phyloP scores from a whole-genome alignment of 768 basidiomycete genomes.

The Lentinus tigrinus region DNA sequence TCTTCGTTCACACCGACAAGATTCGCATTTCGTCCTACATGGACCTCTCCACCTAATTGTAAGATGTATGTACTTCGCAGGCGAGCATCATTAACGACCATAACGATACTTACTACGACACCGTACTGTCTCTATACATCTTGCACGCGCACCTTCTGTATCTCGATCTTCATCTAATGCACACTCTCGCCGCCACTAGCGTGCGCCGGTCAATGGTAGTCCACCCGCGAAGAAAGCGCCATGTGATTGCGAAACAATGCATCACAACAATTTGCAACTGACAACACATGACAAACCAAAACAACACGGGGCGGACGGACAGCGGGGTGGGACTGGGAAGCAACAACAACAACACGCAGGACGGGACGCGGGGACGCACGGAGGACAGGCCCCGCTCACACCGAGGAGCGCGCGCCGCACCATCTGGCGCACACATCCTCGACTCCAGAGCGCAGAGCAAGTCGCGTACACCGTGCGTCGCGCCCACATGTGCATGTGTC shows the following conservation, averaged over 20 bases:
- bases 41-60: background rate
- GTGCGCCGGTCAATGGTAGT: background rate
- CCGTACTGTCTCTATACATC: background rate
- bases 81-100: background rate
- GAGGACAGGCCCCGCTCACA: slow-evolving; percentile 12
- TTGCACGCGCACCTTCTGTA: background rate
- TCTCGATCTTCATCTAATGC: background rate
- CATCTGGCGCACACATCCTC: slow-evolving; percentile 9
- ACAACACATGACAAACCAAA: slow-evolving; percentile 25
- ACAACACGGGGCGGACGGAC: slow-evolving; percentile 16
- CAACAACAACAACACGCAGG: background rate
- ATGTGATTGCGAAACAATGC: slow-evolving; percentile 20
- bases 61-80: background rate
- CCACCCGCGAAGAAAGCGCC: background rate
- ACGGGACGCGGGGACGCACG: background rate
- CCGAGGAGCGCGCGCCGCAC: slow-evolving; percentile 12
- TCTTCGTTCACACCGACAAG: background rate
- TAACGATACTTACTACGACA: background rate
- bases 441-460: slow-evolving; percentile 14
- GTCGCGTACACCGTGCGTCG: background rate
- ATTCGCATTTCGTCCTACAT: background rate
- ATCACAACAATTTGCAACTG: slow-evolving; percentile 26
- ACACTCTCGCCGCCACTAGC: background rate
- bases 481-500: background rate
- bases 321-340: background rate